Conservation (phyloP, 1,284 basidiomycete species). For the Ustilago xerochloae region DNA sequence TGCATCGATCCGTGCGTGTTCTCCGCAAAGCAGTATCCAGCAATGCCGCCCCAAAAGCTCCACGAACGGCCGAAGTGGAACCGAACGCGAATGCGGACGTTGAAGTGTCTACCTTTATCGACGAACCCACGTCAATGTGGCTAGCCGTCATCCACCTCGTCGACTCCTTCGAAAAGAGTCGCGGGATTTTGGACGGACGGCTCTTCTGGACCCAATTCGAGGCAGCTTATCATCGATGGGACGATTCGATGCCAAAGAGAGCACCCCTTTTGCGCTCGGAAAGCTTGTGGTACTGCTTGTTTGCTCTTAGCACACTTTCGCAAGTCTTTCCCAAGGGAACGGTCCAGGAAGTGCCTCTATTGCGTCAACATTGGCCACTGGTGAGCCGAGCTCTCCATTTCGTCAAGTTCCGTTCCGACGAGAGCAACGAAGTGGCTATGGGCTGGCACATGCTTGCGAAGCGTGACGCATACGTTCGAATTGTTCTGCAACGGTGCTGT, state of each 20-base stretch:
- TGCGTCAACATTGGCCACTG: slow-evolving; percentile 78
- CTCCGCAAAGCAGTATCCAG: slow-evolving; percentile 17
- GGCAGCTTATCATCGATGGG: slow-evolving; percentile 47
- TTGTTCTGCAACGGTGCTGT: slow-evolving; percentile 80
- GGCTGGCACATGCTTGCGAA: slow-evolving; percentile 72
- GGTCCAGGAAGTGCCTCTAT: slow-evolving; percentile 70
- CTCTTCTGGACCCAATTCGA: slow-evolving; percentile 54
- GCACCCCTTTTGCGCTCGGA: slow-evolving; percentile 69
- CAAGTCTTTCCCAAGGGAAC: slow-evolving; percentile 79
- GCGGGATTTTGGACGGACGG: slow-evolving; percentile 15
- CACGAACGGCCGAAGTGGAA: not conserved
- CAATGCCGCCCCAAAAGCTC: too few species aligned
- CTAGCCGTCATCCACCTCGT: slow-evolving; percentile 77
- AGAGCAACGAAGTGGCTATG: slow-evolving; percentile 71
- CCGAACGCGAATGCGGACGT: slow-evolving; percentile 51
- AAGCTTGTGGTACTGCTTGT: slow-evolving; percentile 78
- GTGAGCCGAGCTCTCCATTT: slow-evolving; percentile 40
- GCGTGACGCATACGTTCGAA: slow-evolving; percentile 80
- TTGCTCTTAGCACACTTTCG: slow-evolving; percentile 79
- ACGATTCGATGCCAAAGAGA: slow-evolving; percentile 70
- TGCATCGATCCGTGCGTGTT: slow-evolving; percentile 43
- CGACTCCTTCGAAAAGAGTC: slow-evolving; percentile 30
- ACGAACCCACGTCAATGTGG: slow-evolving; percentile 78
- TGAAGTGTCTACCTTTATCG: slow-evolving; percentile 40
- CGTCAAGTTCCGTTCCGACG: slow-evolving; percentile 73